Percentiles rank a stretch among this genome's conserved stretches.
Evolutionary conservation across 2,329 filamentous ascomycete genomes (phyloP).

Genomic region (Incumbomyces delicatus): DNA sequence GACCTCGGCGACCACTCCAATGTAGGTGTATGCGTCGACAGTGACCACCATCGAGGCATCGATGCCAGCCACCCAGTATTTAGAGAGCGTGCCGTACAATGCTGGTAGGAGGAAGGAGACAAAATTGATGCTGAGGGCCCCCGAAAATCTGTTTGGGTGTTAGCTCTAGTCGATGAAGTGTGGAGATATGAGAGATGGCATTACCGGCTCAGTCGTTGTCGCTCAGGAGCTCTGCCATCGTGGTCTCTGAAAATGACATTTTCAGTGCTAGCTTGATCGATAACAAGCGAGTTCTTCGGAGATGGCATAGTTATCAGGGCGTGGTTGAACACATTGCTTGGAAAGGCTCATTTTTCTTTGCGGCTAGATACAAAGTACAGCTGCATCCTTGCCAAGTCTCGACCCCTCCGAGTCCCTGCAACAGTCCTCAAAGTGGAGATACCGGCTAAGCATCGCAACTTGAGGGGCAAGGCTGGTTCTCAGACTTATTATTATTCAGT

Average conservation of each 20-base stretch:
- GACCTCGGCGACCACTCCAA: constrained; percentile 56
- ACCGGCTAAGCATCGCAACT: too few relatives aligned
- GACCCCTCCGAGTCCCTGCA: too few relatives aligned
- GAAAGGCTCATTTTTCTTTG: too few relatives aligned
- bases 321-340: too few relatives aligned
- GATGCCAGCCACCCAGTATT: constrained; percentile 62
- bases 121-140: constrained; percentile 54
- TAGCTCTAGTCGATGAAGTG: background rate
- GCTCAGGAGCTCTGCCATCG: background rate
- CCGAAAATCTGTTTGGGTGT: constrained; percentile 37
- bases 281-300: background rate
- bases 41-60: constrained; percentile 53
- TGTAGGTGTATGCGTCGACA: constrained; percentile 60
- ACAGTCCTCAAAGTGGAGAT: too few relatives aligned
- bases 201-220: background rate
- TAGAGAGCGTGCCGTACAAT: constrained; percentile 56
- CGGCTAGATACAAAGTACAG: too few relatives aligned
- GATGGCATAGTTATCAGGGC: background rate
- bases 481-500: too few relatives aligned
- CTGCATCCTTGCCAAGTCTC: too few relatives aligned
- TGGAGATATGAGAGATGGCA: background rate
- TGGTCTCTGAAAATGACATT: background rate
- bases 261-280: background rate
- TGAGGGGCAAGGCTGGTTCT: too few relatives aligned
- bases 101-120: constrained; percentile 55